Evolutionary conservation across 345 rosid species (phyloP).

Genomic region (Salix viminalis): DNA sequence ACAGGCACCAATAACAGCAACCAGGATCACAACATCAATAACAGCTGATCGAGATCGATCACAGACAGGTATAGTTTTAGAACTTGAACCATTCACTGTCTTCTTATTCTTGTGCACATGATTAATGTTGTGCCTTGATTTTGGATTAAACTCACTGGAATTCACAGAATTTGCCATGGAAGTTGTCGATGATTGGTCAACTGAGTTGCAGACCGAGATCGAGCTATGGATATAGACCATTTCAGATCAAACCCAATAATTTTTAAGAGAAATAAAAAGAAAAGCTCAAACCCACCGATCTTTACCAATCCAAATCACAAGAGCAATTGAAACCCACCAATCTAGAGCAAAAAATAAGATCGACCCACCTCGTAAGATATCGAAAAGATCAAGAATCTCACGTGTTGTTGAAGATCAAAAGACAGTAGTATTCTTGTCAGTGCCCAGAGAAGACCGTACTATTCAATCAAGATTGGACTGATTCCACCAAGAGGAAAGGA

Average conservation of each 20-base stretch:
- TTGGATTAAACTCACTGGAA: slow-evolving; percentile 40
- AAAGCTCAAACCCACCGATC: slow-evolving; percentile 25
- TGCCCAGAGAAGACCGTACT: background rate
- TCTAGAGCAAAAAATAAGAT: slow-evolving; percentile 23
- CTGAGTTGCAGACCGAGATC: slow-evolving; percentile 75
- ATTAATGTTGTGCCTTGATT: slow-evolving; percentile 37
- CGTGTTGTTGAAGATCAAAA: slow-evolving; percentile 4
- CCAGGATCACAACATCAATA: slow-evolving; percentile 60
- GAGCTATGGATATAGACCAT: slow-evolving; percentile 80
- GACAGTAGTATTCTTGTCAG: slow-evolving; percentile 5
- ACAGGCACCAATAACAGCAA: slow-evolving; percentile 67
- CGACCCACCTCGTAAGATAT: slow-evolving; percentile 35
- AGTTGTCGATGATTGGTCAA: slow-evolving; percentile 46
- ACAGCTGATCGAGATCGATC: slow-evolving; percentile 71
- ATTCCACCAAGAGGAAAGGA: background rate
- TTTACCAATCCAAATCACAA: slow-evolving; percentile 8
- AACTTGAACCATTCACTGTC: slow-evolving; percentile 32
- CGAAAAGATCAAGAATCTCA: slow-evolving; percentile 8
- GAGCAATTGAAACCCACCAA: slow-evolving; percentile 27
- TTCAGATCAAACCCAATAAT: slow-evolving; percentile 42
- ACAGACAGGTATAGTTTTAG: slow-evolving; percentile 40
- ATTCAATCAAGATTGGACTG: background rate
- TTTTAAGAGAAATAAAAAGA: background rate
- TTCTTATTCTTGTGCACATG: slow-evolving; percentile 34
- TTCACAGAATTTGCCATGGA: slow-evolving; percentile 54